phyloP scores from a whole-genome alignment of 179 eudicot genomes.

The Heliamphora pulchella region DNA sequence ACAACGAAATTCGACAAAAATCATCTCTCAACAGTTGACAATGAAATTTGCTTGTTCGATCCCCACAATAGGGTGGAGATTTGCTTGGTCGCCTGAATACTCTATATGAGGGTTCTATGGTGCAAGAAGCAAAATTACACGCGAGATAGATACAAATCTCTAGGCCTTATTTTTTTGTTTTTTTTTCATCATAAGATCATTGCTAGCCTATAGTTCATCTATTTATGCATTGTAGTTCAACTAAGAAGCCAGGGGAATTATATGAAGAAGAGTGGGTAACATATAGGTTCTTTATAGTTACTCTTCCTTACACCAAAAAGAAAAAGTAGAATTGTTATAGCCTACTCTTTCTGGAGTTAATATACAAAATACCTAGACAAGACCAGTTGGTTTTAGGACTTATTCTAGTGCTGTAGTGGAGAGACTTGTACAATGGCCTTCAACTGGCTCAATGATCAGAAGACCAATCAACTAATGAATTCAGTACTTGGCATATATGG shows the following conservation, averaged over 20 bases:
- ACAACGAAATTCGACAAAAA: too few species aligned
- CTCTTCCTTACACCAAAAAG: background rate
- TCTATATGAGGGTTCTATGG: background rate
- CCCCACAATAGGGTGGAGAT: slow-evolving; percentile 26
- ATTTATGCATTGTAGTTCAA: slow-evolving; percentile 21
- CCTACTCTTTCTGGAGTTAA: slow-evolving; percentile 20
- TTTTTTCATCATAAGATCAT: slow-evolving; percentile 23
- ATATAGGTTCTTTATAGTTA: slow-evolving; percentile 2
- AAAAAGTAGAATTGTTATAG: background rate
- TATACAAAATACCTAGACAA: slow-evolving; percentile 11
- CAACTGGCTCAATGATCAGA: slow-evolving; percentile 15
- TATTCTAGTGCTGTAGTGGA: slow-evolving; percentile 9
- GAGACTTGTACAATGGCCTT: slow-evolving; percentile 22
- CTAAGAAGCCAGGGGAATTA: slow-evolving; percentile 18
- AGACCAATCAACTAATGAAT: slow-evolving; percentile 12
- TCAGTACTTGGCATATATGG: background rate
- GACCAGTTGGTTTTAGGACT: slow-evolving; percentile 17
- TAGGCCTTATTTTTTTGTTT: slow-evolving; percentile 15
- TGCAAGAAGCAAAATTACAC: too few species aligned
- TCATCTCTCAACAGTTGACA: slow-evolving; percentile 13
- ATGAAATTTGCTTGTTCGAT: slow-evolving; percentile 19
- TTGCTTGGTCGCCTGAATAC: slow-evolving; percentile 20
- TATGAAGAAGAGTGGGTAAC: slow-evolving; percentile 5
- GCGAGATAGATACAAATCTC: slow-evolving; percentile 21
- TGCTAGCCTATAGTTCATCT: slow-evolving; percentile 22